Conservation (phyloP, 2,329 filamentous ascomycete genomes). For the Akanthomyces uredinophilus region DNA sequence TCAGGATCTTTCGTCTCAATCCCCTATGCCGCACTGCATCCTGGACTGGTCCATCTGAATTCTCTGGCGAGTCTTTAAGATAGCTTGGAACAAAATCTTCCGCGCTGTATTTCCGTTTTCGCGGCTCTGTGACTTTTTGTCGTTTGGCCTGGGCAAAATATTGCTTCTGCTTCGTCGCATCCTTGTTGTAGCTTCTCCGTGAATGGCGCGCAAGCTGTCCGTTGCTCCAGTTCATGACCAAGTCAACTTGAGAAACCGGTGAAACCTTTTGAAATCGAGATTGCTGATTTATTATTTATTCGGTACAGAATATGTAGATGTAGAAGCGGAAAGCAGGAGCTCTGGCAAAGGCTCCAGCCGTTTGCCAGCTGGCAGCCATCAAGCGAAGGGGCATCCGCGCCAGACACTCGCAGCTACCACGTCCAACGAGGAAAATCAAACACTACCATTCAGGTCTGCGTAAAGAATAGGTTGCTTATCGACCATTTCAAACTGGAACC, state of each 20-base stretch:
- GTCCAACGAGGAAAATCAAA: no score
- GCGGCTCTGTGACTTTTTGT: not conserved
- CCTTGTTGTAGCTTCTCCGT: constrained; percentile 28
- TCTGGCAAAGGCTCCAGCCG: not conserved
- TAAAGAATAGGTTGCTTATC: no score
- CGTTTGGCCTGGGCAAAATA: constrained; percentile 32
- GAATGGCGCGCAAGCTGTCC: constrained; percentile 33
- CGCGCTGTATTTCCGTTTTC: not conserved
- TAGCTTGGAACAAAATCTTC: constrained; percentile 26
- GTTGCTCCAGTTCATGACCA: constrained; percentile 39
- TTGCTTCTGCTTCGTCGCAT: constrained; percentile 31
- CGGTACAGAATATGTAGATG: not conserved
- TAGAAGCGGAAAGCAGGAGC: not conserved
- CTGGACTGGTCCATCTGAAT: not conserved
- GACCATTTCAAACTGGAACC: no score
- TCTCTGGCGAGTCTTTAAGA: constrained; percentile 12
- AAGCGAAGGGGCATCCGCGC: not conserved
- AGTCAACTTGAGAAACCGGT: not conserved
- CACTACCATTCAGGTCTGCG: no score
- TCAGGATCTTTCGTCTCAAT: not conserved
- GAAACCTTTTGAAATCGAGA: not conserved
- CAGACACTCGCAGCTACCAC: not conserved
- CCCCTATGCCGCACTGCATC: not conserved
- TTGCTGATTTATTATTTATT: not conserved
- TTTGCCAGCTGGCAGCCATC: constrained; percentile 11